A percentile compares a stretch with the other conserved stretches of the same genome.
Evolutionary conservation across 2,329 filamentous ascomycete genomes (phyloP).

Genomic region (Ophidiomyces ophidiicola): DNA sequence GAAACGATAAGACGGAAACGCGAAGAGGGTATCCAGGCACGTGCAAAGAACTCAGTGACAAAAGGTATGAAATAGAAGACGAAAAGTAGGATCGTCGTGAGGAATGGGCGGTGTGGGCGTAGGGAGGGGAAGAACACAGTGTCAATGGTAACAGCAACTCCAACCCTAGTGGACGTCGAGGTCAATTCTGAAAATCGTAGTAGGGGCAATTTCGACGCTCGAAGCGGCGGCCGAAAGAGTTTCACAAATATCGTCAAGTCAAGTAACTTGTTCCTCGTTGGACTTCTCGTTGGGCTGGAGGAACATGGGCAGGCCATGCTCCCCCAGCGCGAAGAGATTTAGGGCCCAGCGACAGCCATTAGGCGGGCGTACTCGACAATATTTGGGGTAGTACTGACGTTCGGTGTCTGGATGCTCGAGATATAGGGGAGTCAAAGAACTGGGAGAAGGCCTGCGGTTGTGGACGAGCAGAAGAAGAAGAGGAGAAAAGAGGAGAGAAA

Average conservation of each 20-base stretch:
- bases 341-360: slow-evolving; percentile 77
- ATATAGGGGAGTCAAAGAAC: too few relatives aligned
- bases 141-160: slow-evolving; percentile 25
- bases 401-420: slow-evolving; percentile 7
- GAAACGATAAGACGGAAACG: neutral
- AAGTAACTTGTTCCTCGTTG: slow-evolving; percentile 53
- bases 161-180: slow-evolving; percentile 24
- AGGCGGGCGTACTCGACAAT: slow-evolving; percentile 65
- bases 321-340: slow-evolving; percentile 73
- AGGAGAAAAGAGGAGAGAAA: slow-evolving; percentile 17
- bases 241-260: slow-evolving; percentile 43
- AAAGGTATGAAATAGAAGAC: neutral
- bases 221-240: slow-evolving; percentile 37
- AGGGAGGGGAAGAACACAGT: slow-evolving; percentile 14
- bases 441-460: slow-evolving; percentile 6
- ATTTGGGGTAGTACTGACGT: slow-evolving; percentile 34
- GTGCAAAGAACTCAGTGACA: neutral
- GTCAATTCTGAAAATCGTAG: slow-evolving; percentile 31
- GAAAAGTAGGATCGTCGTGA: neutral
- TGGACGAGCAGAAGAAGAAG: slow-evolving; percentile 5
- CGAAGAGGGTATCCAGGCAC: neutral
- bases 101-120: slow-evolving; percentile 8
- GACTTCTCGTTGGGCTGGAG: slow-evolving; percentile 65
- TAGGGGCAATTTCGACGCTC: slow-evolving; percentile 51
- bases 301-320: slow-evolving; percentile 10